phyloP scores from a whole-genome alignment of 2,329 filamentous ascomycete genomes.

The Hypoxylon sp. region DNA sequence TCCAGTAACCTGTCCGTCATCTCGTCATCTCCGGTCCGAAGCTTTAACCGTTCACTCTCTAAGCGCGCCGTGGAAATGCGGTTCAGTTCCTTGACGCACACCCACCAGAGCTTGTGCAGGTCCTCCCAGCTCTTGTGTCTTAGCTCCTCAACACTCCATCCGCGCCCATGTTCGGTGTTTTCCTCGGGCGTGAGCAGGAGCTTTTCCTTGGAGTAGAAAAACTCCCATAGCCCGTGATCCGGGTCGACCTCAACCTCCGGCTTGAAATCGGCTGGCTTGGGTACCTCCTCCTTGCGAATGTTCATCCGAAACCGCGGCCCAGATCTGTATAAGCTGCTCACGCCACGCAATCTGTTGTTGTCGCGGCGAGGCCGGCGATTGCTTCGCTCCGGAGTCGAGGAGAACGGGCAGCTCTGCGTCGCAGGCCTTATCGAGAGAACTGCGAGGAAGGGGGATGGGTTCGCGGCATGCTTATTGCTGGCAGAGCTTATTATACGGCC shows the following conservation, averaged over 20 bases:
- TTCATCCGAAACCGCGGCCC: conserved; percentile 82
- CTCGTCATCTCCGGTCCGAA: conserved; percentile 82
- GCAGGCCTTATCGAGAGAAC: conserved; percentile 32
- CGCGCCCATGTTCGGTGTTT: conserved; percentile 79
- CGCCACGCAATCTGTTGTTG: conserved; percentile 83
- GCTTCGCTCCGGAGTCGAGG: conserved; percentile 52
- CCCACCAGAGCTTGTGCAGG: conserved; percentile 93
- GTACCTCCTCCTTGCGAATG: conserved; percentile 79
- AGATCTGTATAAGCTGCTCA: conserved; percentile 84
- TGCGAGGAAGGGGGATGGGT: conserved; percentile 36
- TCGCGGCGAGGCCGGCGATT: conserved; percentile 69
- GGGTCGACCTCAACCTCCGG: conserved; percentile 73
- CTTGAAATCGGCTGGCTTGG: conserved; percentile 77
- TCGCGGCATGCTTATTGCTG: conserved; percentile 36
- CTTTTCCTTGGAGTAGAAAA: conserved; percentile 82
- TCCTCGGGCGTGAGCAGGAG: conserved; percentile 81
- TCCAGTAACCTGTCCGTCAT: conserved; percentile 72
- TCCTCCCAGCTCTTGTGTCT: conserved; percentile 94
- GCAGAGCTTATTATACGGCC: conserved; percentile 50
- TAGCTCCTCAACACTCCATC: conserved; percentile 89
- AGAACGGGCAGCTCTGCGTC: conserved; percentile 52
- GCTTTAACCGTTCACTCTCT: conserved; percentile 77
- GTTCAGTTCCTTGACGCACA: conserved; percentile 92
- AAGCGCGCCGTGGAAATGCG: conserved; percentile 82
- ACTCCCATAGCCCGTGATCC: conserved; percentile 91